Evolutionary conservation across 805 yeast genomes (phyloP).

Genomic region (Metschnikowia proteae): DNA sequence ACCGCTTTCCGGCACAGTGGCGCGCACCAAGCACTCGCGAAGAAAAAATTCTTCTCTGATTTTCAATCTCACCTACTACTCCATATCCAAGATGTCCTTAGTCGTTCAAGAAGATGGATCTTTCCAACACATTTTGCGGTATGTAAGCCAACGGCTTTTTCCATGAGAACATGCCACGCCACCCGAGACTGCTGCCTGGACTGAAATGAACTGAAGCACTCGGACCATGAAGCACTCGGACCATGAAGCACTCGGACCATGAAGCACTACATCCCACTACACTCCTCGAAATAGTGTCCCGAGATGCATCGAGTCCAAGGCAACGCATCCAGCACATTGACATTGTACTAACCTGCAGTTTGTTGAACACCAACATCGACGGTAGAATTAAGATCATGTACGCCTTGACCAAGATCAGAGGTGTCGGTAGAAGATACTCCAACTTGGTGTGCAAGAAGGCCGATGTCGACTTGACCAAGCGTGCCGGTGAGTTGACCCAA

Average conservation of each 20-base stretch:
- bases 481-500: slow-evolving; percentile 99
- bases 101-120: slow-evolving; percentile 99
- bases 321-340: too few species aligned
- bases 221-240: too few species aligned
- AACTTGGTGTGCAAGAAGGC: slow-evolving; percentile 99
- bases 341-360: slow-evolving; percentile 47
- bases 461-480: slow-evolving; percentile 95
- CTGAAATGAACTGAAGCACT: too few species aligned
- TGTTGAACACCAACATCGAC: slow-evolving; percentile 99
- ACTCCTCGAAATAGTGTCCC: too few species aligned
- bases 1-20: slow-evolving; percentile 12
- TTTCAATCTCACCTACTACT: slow-evolving; percentile 16
- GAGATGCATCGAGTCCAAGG: background rate
- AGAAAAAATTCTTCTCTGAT: slow-evolving; percentile 20
- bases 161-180: background rate
- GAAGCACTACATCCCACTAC: too few species aligned
- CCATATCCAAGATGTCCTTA: slow-evolving; percentile 70
- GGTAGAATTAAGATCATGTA: slow-evolving; percentile 99
- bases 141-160: slow-evolving; percentile 40
- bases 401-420: slow-evolving; percentile 99
- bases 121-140: slow-evolving; percentile 99
- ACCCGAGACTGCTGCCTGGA: too few species aligned
- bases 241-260: too few species aligned
- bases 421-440: slow-evolving; percentile 99
- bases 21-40: slow-evolving; percentile 12